phyloP scores from a whole-genome alignment of 768 basidiomycete species.

The Lentinula edodes region DNA sequence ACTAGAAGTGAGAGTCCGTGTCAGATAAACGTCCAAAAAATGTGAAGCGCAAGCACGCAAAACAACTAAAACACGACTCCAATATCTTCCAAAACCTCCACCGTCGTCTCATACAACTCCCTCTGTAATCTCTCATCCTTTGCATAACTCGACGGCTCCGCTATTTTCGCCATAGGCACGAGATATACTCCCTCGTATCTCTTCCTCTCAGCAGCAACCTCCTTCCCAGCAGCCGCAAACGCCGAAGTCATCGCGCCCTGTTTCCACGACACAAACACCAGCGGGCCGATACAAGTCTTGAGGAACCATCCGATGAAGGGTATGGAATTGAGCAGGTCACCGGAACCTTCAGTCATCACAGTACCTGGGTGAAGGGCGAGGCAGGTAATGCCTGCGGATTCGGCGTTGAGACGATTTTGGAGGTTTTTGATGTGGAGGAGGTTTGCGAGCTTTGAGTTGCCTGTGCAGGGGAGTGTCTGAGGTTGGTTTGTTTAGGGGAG shows the following conservation, averaged over 20 bases:
- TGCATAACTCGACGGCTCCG: slow-evolving; percentile 9
- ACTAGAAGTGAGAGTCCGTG: too few relatives aligned
- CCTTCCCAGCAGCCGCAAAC: slow-evolving; percentile 24
- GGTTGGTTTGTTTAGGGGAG: background rate
- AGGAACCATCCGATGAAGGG: slow-evolving; percentile 14
- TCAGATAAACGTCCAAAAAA: too few relatives aligned
- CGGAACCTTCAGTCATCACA: slow-evolving; percentile 18
- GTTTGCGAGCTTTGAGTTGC: slow-evolving; percentile 13
- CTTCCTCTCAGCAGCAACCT: slow-evolving; percentile 9
- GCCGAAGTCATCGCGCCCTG: slow-evolving; percentile 20
- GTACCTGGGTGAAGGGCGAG: slow-evolving; percentile 24
- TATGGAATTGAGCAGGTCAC: background rate
- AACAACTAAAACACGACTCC: background rate
- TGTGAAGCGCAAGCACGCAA: too few relatives aligned
- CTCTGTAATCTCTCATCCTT: slow-evolving; percentile 17
- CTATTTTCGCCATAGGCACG: slow-evolving; percentile 17
- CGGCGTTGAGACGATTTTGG: slow-evolving; percentile 29
- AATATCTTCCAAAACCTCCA: slow-evolving; percentile 18
- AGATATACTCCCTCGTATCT: slow-evolving; percentile 25
- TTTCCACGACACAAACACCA: slow-evolving; percentile 12
- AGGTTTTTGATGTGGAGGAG: slow-evolving; percentile 31
- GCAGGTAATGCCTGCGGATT: slow-evolving; percentile 20
- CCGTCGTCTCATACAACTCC: slow-evolving; percentile 23
- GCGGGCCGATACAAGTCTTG: slow-evolving; percentile 12
- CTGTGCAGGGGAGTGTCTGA: background rate